These are phyloP conservation scores for Exserohilum rostratum DNA, from an alignment of 2,329 filamentous ascomycete genomes.

Conservation along the genomic window DNA sequence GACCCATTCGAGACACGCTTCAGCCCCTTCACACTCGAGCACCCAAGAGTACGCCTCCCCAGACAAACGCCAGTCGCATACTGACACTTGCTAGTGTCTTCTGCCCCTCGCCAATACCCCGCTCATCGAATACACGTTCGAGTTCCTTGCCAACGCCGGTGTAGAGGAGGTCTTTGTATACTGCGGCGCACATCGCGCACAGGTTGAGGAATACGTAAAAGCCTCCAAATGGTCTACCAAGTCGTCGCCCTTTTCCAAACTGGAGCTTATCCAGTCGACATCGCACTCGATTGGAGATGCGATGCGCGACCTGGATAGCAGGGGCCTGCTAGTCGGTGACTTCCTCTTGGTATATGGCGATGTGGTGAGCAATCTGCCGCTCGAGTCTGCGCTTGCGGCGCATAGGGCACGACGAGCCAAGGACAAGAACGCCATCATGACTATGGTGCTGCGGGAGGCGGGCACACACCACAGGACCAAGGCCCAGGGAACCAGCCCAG, in stretches of 20 bases:
- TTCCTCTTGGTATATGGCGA: slow-evolving; percentile 94
- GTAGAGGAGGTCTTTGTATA: slow-evolving; percentile 96
- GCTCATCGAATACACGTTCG: slow-evolving; percentile 95
- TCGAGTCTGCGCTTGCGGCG: slow-evolving; percentile 77
- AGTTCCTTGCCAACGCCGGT: slow-evolving; percentile 92
- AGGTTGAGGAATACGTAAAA: slow-evolving; percentile 84
- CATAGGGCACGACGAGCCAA: slow-evolving; percentile 81
- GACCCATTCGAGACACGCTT: slow-evolving; percentile 96
- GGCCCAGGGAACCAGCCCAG: slow-evolving; percentile 73
- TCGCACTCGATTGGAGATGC: slow-evolving; percentile 90
- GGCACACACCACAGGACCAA: slow-evolving; percentile 79
- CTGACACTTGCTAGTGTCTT: slow-evolving; percentile 70
- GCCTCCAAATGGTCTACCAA: slow-evolving; percentile 74
- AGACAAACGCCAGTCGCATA: neutral
- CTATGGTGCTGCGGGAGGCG: slow-evolving; percentile 83
- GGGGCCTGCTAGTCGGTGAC: slow-evolving; percentile 83
- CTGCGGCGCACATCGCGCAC: slow-evolving; percentile 82
- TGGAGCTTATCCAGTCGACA: slow-evolving; percentile 86
- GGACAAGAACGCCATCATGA: slow-evolving; percentile 98
- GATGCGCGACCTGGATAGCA: slow-evolving; percentile 88
- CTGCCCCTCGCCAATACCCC: slow-evolving; percentile 91
- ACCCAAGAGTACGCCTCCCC: slow-evolving; percentile 72
- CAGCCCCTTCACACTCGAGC: slow-evolving; percentile 85
- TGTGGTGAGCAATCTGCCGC: slow-evolving; percentile 83
- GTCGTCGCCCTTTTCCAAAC: slow-evolving; percentile 78